Evolutionary conservation across 2,329 filamentous ascomycete species (phyloP), one percentile per base, ranked within the genome.

Genomic region (Fonsecaea pugnacius): DNA sequence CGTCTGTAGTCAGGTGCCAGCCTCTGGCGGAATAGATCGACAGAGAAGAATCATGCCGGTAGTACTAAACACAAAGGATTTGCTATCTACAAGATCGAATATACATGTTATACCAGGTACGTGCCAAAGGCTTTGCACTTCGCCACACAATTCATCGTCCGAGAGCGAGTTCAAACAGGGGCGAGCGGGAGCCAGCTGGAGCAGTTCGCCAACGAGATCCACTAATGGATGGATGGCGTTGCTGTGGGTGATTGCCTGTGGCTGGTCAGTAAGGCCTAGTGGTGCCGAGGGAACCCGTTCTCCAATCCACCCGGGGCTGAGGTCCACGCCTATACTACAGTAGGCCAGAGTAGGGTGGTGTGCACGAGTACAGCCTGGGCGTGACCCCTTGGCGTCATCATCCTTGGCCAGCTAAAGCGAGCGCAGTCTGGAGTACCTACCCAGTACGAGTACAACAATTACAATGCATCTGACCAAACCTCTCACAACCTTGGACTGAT

Each of bases 201-300:
- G 57, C 21, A 14, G 57, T 6, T 40, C 27, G 24, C 55, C 16
- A 33, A 14, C 24, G 9, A 27, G 43, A 24, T 18, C 43, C 43
- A n/a, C 38, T 18, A 6, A n/a, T 18, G 38, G 36, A 16, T 38
- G 36, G 40, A n/a, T 21, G 18, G 43, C 18, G 9, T 21, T 24
- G 55, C 55, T 27, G 40, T 32, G 30, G 57, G 57, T 59, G 55
- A 58, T 58, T 58, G 55, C 55, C 40, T 14, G 16, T 48, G 55
- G 43, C 18, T 48, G 43, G 21, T 48, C 24, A 48, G 43, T 48
- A 21, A 48, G 18, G 43, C 43, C 43, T 48, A 48, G 43, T 27
- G 16, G 24, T 9, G 43, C 43, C 21, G 18, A 48, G 43, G 8
- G 43, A 24, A 4, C 32, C 43, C 43, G 10, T 27, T 59, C 57